Evolutionary conservation across 1,284 basidiomycete genomes (phyloP).

Genomic region (Tremellales sp.): DNA sequence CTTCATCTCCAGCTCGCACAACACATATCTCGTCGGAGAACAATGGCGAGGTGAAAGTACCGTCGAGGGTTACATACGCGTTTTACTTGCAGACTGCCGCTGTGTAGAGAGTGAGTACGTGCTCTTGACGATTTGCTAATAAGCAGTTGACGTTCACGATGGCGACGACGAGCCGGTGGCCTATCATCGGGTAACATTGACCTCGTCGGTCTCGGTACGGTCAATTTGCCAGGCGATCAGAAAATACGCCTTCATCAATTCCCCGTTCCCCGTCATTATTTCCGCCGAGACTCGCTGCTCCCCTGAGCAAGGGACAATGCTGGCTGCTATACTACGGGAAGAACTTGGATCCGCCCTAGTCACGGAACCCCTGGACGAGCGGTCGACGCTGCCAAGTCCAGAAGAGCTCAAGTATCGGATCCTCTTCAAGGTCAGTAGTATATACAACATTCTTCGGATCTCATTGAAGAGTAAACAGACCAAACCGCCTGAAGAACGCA

Average conservation of each 20-base stretch:
- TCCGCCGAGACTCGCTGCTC: slow-evolving; percentile 91
- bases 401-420: slow-evolving; percentile 76
- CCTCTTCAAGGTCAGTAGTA: slow-evolving; percentile 67
- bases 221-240: slow-evolving; percentile 83
- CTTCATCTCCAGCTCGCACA: slow-evolving; percentile 90
- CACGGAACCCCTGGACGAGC: slow-evolving; percentile 53
- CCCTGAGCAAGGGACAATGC: slow-evolving; percentile 72
- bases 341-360: slow-evolving; percentile 76
- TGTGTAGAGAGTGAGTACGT: slow-evolving; percentile 76
- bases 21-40: slow-evolving; percentile 93
- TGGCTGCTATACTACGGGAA: slow-evolving; percentile 72
- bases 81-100: slow-evolving; percentile 82
- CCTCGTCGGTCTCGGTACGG: slow-evolving; percentile 75
- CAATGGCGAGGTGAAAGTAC: slow-evolving; percentile 92
- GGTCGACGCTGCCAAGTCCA: slow-evolving; percentile 71
- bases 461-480: slow-evolving; percentile 23
- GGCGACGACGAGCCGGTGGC: slow-evolving; percentile 78
- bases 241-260: slow-evolving; percentile 89
- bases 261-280: slow-evolving; percentile 90
- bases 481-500: slow-evolving; percentile 21
- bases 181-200: slow-evolving; percentile 89
- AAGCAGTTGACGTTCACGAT: slow-evolving; percentile 85
- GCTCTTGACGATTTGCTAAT: neutral
- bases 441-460: neutral
- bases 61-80: slow-evolving; percentile 92